Evolutionary conservation across 2,329 filamentous ascomycete genomes (phyloP).

Genomic region (Scopulariopsis brevicaulis): DNA sequence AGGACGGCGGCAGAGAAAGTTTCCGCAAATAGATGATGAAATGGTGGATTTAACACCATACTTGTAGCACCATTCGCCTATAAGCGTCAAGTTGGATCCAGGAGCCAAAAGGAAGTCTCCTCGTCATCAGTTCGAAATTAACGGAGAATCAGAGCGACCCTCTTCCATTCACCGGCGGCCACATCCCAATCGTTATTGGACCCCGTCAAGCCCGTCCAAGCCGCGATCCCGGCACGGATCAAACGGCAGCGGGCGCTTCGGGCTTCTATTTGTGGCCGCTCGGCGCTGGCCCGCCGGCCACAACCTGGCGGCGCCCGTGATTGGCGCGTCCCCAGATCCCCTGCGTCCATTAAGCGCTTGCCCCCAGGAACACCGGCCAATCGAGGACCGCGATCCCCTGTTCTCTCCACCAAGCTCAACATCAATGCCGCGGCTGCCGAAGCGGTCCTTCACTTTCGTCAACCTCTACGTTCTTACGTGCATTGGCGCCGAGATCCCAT

Average conservation of each 20-base stretch:
- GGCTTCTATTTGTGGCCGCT: constrained; percentile 2
- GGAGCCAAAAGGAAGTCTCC: too few species aligned
- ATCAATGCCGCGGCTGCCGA: not conserved
- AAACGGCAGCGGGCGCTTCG: not conserved
- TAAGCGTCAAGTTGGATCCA: too few species aligned
- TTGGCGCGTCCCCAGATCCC: not conserved
- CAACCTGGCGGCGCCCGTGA: not conserved
- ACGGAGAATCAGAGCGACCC: not conserved
- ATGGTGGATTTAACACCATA: too few species aligned
- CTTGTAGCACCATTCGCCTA: too few species aligned
- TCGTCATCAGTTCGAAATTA: too few species aligned
- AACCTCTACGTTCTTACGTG: not conserved
- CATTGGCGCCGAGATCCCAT: not conserved
- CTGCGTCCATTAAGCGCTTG: constrained; percentile 1
- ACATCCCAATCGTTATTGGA: not conserved
- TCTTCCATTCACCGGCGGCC: not conserved
- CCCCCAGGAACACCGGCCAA: not conserved
- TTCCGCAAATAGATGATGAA: too few species aligned
- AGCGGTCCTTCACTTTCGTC: not conserved
- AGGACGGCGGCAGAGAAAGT: too few species aligned
- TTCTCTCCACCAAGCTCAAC: not conserved
- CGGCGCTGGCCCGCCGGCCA: not conserved
- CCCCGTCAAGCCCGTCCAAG: not conserved
- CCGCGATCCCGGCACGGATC: not conserved
- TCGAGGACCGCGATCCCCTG: not conserved